Percentiles rank a stretch among this genome's conserved stretches.
These are phyloP conservation scores for Mucor racemosus DNA, from an alignment of 371 early-diverging fungal species.

Conservation along the genomic window DNA sequence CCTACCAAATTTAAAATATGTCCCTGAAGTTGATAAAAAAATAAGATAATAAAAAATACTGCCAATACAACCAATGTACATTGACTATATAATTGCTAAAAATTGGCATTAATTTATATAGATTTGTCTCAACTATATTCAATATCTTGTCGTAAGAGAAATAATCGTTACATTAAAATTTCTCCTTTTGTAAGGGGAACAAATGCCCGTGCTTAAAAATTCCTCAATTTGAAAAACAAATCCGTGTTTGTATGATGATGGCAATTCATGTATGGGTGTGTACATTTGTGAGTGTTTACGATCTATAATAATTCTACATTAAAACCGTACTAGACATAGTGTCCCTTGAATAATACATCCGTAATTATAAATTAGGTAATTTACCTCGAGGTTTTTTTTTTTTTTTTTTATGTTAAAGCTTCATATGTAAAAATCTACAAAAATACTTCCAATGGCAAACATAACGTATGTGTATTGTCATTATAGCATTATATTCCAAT, in stretches of 20 bases:
- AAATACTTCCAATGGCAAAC: no score
- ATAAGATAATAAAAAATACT: not conserved
- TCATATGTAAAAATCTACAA: no score
- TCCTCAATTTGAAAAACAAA: not conserved
- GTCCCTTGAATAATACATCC: not conserved
- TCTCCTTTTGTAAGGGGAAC: not conserved
- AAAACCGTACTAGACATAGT: not conserved
- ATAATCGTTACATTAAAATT: not conserved
- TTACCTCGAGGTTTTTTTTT: not conserved
- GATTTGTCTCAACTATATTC: no score
- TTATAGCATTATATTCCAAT: no score
- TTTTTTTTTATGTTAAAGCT: not conserved
- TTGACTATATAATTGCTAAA: no score
- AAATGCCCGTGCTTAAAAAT: constrained; percentile 1
- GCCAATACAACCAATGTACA: no score
- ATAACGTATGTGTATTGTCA: no score
- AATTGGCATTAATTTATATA: no score
- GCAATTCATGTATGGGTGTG: not conserved
- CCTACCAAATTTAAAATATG: no score
- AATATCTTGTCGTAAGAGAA: not conserved
- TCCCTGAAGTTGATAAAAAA: not conserved
- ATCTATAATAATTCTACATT: no score
- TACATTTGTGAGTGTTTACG: no score
- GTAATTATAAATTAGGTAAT: not conserved
- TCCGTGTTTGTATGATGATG: not conserved